Conservation (phyloP, 768 basidiomycete genomes). For the Pisolithus marmoratus region DNA sequence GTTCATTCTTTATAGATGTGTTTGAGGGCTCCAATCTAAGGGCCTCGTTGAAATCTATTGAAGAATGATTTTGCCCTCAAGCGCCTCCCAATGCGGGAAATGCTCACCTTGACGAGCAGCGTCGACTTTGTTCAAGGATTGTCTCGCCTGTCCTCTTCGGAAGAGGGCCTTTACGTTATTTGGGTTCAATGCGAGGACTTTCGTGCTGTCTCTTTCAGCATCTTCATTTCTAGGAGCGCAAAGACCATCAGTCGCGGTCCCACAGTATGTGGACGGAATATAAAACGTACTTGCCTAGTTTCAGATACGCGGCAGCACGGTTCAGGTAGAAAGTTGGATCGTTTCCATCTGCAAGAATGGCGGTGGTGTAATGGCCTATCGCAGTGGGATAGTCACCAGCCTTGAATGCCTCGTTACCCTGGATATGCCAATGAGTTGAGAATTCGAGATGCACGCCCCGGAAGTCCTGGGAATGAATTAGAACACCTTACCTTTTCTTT, state of each 20-base stretch:
- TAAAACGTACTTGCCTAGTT: conserved; percentile 84
- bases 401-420: conserved; percentile 91
- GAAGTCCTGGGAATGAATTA: not conserved
- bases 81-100: not conserved
- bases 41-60: conserved; percentile 57
- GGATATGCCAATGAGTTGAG: not conserved
- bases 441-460: not conserved
- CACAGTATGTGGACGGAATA: not conserved
- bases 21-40: conserved; percentile 62
- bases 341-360: conserved; percentile 60
- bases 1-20: conserved; percentile 54
- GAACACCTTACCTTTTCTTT: conserved; percentile 29
- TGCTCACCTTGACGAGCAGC: conserved; percentile 57
- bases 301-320: conserved; percentile 87
- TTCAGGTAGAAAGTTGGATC: conserved; percentile 84
- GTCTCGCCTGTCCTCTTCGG: conserved; percentile 68
- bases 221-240: conserved; percentile 57
- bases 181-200: conserved; percentile 47
- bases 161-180: conserved; percentile 78
- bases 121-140: conserved; percentile 44
- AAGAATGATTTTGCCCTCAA: conserved; percentile 1
- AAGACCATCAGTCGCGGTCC: conserved; percentile 3
- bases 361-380: conserved; percentile 81
- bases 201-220: conserved; percentile 75
- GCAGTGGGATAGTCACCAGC: conserved; percentile 70